Percentiles rank a stretch among this genome's conserved stretches.
phyloP scores from a whole-genome alignment of 1,284 basidiomycete species.

The Ustilago esculenta region DNA sequence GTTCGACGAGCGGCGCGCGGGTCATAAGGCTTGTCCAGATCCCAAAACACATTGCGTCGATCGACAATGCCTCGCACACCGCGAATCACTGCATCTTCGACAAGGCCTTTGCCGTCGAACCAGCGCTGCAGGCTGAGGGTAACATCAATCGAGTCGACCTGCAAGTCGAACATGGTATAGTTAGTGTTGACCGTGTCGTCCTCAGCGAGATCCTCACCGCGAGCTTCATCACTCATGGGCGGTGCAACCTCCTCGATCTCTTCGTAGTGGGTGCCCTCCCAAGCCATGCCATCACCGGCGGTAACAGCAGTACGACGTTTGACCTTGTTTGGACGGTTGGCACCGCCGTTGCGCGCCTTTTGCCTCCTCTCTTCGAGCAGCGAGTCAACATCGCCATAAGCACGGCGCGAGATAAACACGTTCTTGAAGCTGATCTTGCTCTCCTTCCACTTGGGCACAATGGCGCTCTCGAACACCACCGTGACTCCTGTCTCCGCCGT shows the following conservation, averaged over 20 bases:
- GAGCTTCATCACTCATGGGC: slow-evolving; percentile 54
- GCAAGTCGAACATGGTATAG: slow-evolving; percentile 66
- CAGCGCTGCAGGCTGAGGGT: slow-evolving; percentile 91
- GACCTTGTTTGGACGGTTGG: slow-evolving; percentile 29
- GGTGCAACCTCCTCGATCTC: slow-evolving; percentile 60
- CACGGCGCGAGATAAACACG: slow-evolving; percentile 89
- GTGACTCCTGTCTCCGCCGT: slow-evolving; percentile 92
- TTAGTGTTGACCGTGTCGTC: slow-evolving; percentile 59
- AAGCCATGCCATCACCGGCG: slow-evolving; percentile 61
- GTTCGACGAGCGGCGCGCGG: slow-evolving; percentile 83
- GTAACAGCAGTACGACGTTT: slow-evolving; percentile 48
- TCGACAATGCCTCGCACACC: slow-evolving; percentile 94
- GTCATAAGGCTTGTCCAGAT: slow-evolving; percentile 79
- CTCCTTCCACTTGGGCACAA: slow-evolving; percentile 97
- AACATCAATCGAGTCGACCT: slow-evolving; percentile 87
- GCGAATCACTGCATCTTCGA: slow-evolving; percentile 88
- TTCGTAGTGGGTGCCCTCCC: slow-evolving; percentile 61
- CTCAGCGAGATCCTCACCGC: slow-evolving; percentile 49
- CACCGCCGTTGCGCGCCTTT: slow-evolving; percentile 12
- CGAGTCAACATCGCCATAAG: slow-evolving; percentile 66
- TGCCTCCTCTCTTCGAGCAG: slow-evolving; percentile 38
- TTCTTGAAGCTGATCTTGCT: slow-evolving; percentile 95
- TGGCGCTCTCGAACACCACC: slow-evolving; percentile 95
- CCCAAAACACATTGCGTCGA: slow-evolving; percentile 87
- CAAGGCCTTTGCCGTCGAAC: slow-evolving; percentile 93